Base-by-base conservation (phyloP, 345 rosid species). In the Brassica incana region DNA sequence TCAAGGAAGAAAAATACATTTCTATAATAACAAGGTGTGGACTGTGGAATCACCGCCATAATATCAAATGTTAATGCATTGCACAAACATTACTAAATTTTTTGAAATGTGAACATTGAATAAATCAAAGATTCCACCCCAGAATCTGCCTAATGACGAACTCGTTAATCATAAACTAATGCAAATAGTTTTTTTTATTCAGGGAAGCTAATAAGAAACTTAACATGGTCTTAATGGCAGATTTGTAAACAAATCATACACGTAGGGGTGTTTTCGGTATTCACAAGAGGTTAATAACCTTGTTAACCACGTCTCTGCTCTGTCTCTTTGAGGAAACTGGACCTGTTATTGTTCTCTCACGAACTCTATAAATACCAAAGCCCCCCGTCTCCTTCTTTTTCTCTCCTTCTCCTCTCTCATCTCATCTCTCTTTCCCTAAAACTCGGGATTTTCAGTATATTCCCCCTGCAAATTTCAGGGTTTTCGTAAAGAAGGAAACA, bases 291-390 rank as follows among this genome's bases (percentile, higher is more conserved):
- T 50, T 52, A 82, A 88, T 66, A 74, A 8, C 86, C 89, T 89
- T 88, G 91, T 79, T 70, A 73, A 84, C 81, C 97, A 90, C 94
- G 94, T 86, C 91, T 86, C 58, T 67, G 58, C 54, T 33, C 70
- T 16, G 4, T 68, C 30, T 66, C 50, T 36, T n/a, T 3, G 68
- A 61, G 50, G 50, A 69, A 23, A 71, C 59, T 20, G 5, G 30
- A 63, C 27, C 50, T 8, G 20, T 2, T 11, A 6, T 4, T 23
- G n/a, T 16, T 40, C 8, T 16, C 33, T 62, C 6, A 2, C 48
- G 69, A 63, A 78, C 84, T 88, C 91, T 90, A 92, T 90, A 92
- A 90, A 95, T 87, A 83, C 83, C 69, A 64, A 35, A 48, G 52
- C 7, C 29, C 82, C 6, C 29, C 82, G 72, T 77, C 74, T 4